phyloP scores from a whole-genome alignment of 352 stramenopile genomes.

The Phytopythium mirpurense region DNA sequence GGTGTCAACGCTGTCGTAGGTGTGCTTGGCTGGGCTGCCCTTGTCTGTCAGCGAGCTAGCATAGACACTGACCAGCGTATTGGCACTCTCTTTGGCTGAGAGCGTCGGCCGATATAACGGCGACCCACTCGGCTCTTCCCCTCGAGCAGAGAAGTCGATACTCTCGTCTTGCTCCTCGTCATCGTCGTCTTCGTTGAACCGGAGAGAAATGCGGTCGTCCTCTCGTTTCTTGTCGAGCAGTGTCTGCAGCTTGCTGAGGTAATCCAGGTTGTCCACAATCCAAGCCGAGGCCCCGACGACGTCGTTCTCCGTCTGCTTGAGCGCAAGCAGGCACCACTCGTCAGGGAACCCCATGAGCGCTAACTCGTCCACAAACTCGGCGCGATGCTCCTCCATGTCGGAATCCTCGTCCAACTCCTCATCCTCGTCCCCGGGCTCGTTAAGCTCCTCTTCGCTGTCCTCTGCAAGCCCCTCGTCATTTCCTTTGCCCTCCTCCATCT shows the following conservation, averaged over 20 bases:
- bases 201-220: slow-evolving; percentile 22
- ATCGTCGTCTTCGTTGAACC: slow-evolving; percentile 71
- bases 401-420: slow-evolving; percentile 44
- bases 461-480: slow-evolving; percentile 11
- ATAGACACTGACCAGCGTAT: too few relatives aligned
- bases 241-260: slow-evolving; percentile 78
- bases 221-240: slow-evolving; percentile 68
- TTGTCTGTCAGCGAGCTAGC: background rate
- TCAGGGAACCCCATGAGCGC: slow-evolving; percentile 92
- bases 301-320: slow-evolving; percentile 90
- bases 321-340: slow-evolving; percentile 87
- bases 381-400: slow-evolving; percentile 47
- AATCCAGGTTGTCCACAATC: slow-evolving; percentile 93
- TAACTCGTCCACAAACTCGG: slow-evolving; percentile 88
- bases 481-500: slow-evolving; percentile 8
- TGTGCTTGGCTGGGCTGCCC: background rate
- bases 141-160: background rate
- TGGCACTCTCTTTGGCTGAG: background rate
- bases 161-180: slow-evolving; percentile 6
- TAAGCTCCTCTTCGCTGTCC: slow-evolving; percentile 15
- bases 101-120: background rate
- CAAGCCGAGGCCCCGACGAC: slow-evolving; percentile 88
- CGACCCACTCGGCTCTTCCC: background rate
- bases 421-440: slow-evolving; percentile 25
- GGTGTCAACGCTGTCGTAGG: too few relatives aligned